Percentiles rank a stretch among this genome's conserved stretches.
phyloP scores from a whole-genome alignment of 78 protist species.

The Dictyostelium firmibasis region DNA sequence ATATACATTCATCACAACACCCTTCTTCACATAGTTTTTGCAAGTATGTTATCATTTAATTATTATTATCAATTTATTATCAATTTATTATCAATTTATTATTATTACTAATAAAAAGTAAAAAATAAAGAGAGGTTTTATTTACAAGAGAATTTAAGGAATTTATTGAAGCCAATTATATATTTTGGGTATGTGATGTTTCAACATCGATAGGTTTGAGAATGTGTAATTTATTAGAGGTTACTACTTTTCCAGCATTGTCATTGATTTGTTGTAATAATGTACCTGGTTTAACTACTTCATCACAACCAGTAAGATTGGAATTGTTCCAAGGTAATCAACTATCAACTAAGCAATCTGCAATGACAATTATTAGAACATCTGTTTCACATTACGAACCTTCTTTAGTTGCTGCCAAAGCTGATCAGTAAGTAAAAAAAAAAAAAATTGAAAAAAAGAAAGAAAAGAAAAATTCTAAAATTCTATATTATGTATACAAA shows the following conservation, averaged over 20 bases:
- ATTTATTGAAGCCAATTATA: slow-evolving; percentile 31
- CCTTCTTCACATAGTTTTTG: slow-evolving; percentile 51
- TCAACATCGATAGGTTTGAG: slow-evolving; percentile 1
- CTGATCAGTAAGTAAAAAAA: slow-evolving; percentile 29
- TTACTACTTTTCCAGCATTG: slow-evolving; percentile 33
- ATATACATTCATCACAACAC: slow-evolving; percentile 40
- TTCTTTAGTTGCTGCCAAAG: slow-evolving; percentile 15
- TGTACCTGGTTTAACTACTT: slow-evolving; percentile 19
- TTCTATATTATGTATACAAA: not conserved
- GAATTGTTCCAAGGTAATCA: slow-evolving; percentile 37
- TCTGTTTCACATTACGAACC: slow-evolving; percentile 24
- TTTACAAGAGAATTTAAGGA: slow-evolving; percentile 54
- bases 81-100: too few species aligned
- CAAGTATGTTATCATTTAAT: slow-evolving; percentile 15
- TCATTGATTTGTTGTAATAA: slow-evolving; percentile 39
- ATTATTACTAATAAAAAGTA: not conserved
- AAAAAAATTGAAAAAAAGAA: too few species aligned
- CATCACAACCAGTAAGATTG: not conserved
- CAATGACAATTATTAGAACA: not conserved
- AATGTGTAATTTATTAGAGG: slow-evolving; percentile 19
- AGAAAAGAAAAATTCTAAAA: not conserved
- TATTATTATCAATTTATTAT: not conserved
- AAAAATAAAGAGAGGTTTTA: slow-evolving; percentile 1
- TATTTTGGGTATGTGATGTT: slow-evolving; percentile 74
- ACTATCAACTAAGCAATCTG: not conserved